Evolutionary conservation across 129 eudicot genomes (phyloP), one percentile per base, ranked within the genome.

Genomic region (Scalesia atractyloides): DNA sequence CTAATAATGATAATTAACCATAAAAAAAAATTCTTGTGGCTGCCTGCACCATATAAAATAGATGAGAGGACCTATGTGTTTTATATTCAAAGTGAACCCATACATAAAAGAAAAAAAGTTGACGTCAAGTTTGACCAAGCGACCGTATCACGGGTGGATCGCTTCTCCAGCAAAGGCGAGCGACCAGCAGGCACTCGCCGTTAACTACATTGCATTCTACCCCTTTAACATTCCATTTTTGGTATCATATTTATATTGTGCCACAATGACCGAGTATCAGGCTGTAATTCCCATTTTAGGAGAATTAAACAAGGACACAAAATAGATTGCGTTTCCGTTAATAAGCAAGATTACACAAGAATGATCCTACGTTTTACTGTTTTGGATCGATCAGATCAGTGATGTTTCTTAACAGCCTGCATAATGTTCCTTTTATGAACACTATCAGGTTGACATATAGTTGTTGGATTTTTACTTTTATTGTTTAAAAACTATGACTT

Each of bases 401-500:
- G 47, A 59, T 59, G 33, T 39, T 20, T 72, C 76, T 43, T 72
- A n/a, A 73, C 50, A 59, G 11, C 65, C 65, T 60, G 43, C 19
- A 30, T 60, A 60, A 60, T 30, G 41, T 59, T 26, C 18, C 26
- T 26, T 36, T 41, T 65, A 24, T 57, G 9, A 51, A 11, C 48
- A 68, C 30, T 30, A 68, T 51, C 30, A 50, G 48, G 49, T 10
- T 69, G 73, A 26, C 9, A 49, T 69, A 33, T 50, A 53, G 43
- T 69, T 36, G 73, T 24, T 47, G 2, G 44, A 5, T 67, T 20
- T 65, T 22, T 44, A 22, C 34, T 66, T 44, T 11, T 11, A 44
- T 44, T 7, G 56, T 64, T 18, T 39, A 44, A 36, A 16, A 52
- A 36, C 64, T 69, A 51, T 63, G 16, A 69, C 50, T n/a, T 68